Conservation (phyloP, 345 rosid species). For the Jatropha curcas region DNA sequence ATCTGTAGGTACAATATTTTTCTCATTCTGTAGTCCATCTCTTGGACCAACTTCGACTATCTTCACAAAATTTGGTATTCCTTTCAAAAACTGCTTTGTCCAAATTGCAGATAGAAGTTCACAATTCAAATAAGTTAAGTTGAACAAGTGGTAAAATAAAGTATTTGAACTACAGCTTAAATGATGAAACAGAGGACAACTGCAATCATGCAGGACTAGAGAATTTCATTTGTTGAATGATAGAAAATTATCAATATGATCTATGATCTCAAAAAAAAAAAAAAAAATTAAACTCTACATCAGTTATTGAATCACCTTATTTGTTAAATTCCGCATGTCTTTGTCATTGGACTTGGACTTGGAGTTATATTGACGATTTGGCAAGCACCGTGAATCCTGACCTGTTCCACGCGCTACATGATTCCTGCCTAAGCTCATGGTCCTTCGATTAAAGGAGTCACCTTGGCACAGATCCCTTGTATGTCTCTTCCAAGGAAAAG, state of each 20-base stretch:
- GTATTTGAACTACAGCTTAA: neutral
- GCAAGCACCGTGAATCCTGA: slow-evolving; percentile 43
- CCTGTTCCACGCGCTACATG: slow-evolving; percentile 31
- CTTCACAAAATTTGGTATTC: slow-evolving; percentile 60
- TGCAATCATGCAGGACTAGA: neutral
- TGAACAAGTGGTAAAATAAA: neutral
- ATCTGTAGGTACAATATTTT: slow-evolving; percentile 50
- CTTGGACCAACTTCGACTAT: slow-evolving; percentile 82
- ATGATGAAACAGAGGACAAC: neutral
- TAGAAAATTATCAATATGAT: slow-evolving; percentile 1
- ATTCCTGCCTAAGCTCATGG: slow-evolving; percentile 43
- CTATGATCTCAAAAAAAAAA: neutral
- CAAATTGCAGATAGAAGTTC: slow-evolving; percentile 18
- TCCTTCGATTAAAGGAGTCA: slow-evolving; percentile 44
- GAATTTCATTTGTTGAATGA: neutral
- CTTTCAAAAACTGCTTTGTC: slow-evolving; percentile 45
- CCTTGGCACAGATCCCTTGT: slow-evolving; percentile 49
- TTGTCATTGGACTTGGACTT: slow-evolving; percentile 46
- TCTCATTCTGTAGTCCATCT: slow-evolving; percentile 74
- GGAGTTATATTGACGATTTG: slow-evolving; percentile 49
- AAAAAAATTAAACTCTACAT: neutral
- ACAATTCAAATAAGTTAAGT: neutral
- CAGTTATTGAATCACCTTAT: slow-evolving; percentile 51
- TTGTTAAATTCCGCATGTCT: slow-evolving; percentile 33
- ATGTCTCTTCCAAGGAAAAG: slow-evolving; percentile 81